phyloP scores from a whole-genome alignment of 352 stramenopile species.

The Pythium coloratum region DNA sequence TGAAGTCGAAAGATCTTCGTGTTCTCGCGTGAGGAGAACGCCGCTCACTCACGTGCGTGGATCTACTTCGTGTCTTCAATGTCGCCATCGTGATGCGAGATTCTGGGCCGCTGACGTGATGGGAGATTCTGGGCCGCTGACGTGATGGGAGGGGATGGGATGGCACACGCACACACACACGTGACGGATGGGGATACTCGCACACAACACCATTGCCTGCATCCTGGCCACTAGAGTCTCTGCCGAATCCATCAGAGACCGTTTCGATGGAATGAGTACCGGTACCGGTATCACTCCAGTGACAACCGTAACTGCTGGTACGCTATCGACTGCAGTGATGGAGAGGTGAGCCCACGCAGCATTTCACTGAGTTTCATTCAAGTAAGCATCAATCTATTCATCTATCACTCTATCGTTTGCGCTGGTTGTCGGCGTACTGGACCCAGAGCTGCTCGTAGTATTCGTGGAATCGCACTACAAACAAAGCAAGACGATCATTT shows the following conservation, averaged over 20 bases:
- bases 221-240: not conserved
- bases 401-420: conserved; percentile 5
- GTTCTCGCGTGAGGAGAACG: too few relatives aligned
- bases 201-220: not conserved
- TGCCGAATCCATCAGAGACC: too few relatives aligned
- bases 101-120: not conserved
- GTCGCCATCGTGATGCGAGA: not conserved
- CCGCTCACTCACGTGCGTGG: not conserved
- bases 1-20: not conserved
- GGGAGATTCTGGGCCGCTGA: not conserved
- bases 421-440: conserved; percentile 40
- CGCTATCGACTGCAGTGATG: too few relatives aligned
- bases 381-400: not conserved
- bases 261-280: too few relatives aligned
- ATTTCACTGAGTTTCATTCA: not conserved
- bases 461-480: conserved; percentile 50
- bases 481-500: not conserved
- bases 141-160: not conserved
- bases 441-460: conserved; percentile 66
- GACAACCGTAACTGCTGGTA: too few relatives aligned
- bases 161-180: not conserved
- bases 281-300: too few relatives aligned
- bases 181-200: not conserved
- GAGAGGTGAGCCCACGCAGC: too few relatives aligned
- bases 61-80: not conserved